Evolutionary conservation across 2,329 filamentous ascomycete species (phyloP), one percentile per base, ranked within the genome.

Genomic region (Allantophomopsis lycopodina): DNA sequence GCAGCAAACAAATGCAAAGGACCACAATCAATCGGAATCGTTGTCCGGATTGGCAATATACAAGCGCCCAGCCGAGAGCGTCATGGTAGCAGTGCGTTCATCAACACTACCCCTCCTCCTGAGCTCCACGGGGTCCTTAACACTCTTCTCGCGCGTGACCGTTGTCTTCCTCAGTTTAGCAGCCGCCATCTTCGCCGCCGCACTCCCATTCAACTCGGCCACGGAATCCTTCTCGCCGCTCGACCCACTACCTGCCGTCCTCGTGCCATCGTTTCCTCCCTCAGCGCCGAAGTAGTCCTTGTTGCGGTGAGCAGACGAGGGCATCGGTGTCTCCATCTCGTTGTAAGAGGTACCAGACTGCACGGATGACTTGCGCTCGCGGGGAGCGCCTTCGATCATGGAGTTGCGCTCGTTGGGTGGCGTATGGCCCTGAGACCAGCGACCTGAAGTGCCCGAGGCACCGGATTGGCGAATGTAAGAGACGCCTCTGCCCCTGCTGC

Each of bases 11-110:
- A n/a, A 12, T 28, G 23, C n/a, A 32, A n/a, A 8, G 18, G 18
- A 20, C 23, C 23, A 28, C 8, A 10, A 35, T 42, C 39, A 57
- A 47, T 56, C 54, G 39, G 51, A 55, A 42, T 56, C 55, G 32
- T 46, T 47, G 38, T 91, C 85, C 14, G 85, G 85, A 59, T 93
- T 93, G 50, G 85, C 85, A 54, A 93, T 87, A 59, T 83, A 91
- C 42, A 93, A 69, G 45, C 84, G 73, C 37, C 77, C 77, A 20
- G 74, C 70, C 34, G 58, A 59, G 51, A 61, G 54, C 15, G 73
- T 76, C 56, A 91, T 79, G 23, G 23, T 28, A 28, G 23, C 23
- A 1, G 83, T 88, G 60, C 52, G 69, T 59, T 91, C 85, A 55
- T 91, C 85, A 37, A 93, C 83, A 54, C 84, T 91, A 41, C 85